A percentile compares a stretch with the other conserved stretches of the same genome.
These are phyloP conservation scores for Venturia asperata DNA, from an alignment of 2,329 filamentous ascomycete genomes.

Conservation along the genomic window DNA sequence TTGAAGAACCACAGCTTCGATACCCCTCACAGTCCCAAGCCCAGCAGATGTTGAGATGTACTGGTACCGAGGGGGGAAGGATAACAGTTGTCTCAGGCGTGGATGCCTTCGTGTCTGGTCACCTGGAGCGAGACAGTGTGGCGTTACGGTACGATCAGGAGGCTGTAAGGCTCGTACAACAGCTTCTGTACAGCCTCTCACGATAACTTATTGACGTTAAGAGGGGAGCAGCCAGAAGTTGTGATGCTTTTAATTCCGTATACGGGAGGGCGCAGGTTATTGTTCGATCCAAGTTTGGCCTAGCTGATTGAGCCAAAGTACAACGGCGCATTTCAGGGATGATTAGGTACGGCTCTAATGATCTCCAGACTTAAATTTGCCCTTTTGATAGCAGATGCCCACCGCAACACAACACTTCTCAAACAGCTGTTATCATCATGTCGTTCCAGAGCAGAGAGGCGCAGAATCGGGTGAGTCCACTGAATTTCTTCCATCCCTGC, in stretches of 20 bases:
- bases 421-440: neutral
- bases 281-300: neutral
- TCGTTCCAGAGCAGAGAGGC: neutral
- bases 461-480: neutral
- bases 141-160: neutral
- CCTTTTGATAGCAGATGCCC: neutral
- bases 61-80: neutral
- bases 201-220: neutral
- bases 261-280: neutral
- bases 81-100: neutral
- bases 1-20: neutral
- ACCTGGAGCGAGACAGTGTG: constrained; percentile 1
- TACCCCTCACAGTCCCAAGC: neutral
- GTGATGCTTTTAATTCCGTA: neutral
- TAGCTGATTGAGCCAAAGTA: neutral
- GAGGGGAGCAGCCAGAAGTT: neutral
- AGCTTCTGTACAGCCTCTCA: neutral
- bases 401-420: neutral
- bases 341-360: neutral
- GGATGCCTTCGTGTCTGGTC: neutral
- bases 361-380: neutral
- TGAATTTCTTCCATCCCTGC: neutral
- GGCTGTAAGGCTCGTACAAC: neutral
- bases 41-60: neutral
- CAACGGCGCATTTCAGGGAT: constrained; percentile 6